Percentiles rank a stretch among this genome's conserved stretches.
These are phyloP conservation scores for Hippophae rhamnoides DNA, from an alignment of 306 rosid genomes.

Conservation along the genomic window DNA sequence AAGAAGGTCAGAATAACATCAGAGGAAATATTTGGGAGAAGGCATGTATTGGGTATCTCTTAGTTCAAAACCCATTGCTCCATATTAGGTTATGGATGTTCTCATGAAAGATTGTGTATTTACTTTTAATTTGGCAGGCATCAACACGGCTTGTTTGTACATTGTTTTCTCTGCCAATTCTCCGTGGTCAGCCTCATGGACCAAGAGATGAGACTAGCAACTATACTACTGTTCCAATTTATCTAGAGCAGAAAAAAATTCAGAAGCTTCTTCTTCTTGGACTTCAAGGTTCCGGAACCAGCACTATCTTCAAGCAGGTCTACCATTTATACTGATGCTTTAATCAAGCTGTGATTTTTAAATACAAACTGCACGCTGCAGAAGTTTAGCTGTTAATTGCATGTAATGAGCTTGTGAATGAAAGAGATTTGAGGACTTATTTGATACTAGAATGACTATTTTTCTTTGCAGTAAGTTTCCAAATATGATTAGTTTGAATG, in stretches of 20 bases:
- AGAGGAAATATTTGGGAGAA: conserved; percentile 94
- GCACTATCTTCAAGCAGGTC: conserved; percentile 87
- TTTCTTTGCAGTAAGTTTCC: too few species aligned
- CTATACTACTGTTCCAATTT: conserved; percentile 54
- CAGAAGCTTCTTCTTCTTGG: conserved; percentile 85
- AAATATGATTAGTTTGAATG: background rate
- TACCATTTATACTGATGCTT: conserved; percentile 14
- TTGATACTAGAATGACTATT: too few species aligned
- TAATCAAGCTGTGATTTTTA: background rate
- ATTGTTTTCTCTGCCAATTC: conserved; percentile 79
- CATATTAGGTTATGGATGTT: too few species aligned
- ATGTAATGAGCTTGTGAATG: background rate
- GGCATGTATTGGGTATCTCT: conserved; percentile 21
- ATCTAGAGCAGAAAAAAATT: conserved; percentile 65
- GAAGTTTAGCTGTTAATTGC: background rate
- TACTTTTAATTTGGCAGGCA: conserved; percentile 94
- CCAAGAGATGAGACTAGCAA: conserved; percentile 39
- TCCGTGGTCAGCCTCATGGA: conserved; percentile 49
- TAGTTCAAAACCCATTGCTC: too few species aligned
- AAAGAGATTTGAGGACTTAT: too few species aligned
- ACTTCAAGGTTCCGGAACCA: conserved; percentile 80
- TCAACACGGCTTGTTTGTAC: conserved; percentile 77
- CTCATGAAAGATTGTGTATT: conserved; percentile 5
- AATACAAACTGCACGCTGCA: too few species aligned
- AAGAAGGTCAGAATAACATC: conserved; percentile 96